Percentiles rank a stretch among this genome's conserved stretches.
Evolutionary conservation across 2,329 filamentous ascomycete species (phyloP).

Genomic region (Aspergillus vadensis): DNA sequence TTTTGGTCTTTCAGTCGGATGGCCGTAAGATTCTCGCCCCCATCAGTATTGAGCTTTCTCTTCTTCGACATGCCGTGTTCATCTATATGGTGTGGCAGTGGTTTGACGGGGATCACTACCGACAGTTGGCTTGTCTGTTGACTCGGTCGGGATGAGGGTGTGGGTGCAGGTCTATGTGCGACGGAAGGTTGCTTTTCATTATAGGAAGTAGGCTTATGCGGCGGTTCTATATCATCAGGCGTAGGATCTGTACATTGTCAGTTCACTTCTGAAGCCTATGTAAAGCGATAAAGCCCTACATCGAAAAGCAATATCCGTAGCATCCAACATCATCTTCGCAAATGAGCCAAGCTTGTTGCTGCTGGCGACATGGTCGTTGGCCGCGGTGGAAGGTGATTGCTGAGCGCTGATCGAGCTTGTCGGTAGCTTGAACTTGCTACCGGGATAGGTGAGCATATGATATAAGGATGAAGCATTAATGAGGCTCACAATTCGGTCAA

Average conservation of each 20-base stretch:
- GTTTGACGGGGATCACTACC: constrained; percentile 52
- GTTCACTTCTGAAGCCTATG: constrained; percentile 9
- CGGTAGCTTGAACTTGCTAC: constrained; percentile 48
- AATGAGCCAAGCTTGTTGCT: constrained; percentile 52
- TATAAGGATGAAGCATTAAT: constrained; percentile 9
- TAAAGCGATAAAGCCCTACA: constrained; percentile 35
- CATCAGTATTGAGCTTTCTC: constrained; percentile 58
- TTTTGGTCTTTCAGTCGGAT: constrained; percentile 72
- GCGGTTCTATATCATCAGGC: constrained; percentile 24
- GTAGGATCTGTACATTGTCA: constrained; percentile 37
- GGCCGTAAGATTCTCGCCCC: constrained; percentile 59
- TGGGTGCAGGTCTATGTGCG: constrained; percentile 50
- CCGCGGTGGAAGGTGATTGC: constrained; percentile 18
- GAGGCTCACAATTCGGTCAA: constrained; percentile 48
- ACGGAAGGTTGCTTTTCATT: constrained; percentile 27
- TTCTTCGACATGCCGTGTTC: constrained; percentile 35
- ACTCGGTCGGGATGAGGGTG: constrained; percentile 27
- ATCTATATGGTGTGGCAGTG: constrained; percentile 43
- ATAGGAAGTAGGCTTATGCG: constrained; percentile 26
- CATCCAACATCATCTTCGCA: constrained; percentile 56
- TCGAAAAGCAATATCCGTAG: constrained; percentile 47
- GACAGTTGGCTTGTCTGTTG: constrained; percentile 40
- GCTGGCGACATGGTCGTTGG: constrained; percentile 27
- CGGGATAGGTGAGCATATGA: constrained; percentile 18
- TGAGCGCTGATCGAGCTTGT: constrained; percentile 26